Conservation (phyloP, 805 yeast genomes). For the Kodamaea fukazawae region DNA sequence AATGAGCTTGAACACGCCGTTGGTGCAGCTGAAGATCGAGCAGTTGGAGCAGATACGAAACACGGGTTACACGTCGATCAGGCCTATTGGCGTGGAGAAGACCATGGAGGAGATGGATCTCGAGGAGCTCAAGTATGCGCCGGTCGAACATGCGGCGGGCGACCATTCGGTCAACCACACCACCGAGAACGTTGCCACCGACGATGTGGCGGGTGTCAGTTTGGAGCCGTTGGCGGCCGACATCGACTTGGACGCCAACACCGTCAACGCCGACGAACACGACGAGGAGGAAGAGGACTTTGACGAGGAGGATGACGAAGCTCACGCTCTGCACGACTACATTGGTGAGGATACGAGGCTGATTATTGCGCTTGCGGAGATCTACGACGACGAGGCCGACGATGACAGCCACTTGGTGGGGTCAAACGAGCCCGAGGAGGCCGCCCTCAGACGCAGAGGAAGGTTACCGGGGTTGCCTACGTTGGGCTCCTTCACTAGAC, state of each 20-base stretch:
- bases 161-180: slow-evolving; percentile 21
- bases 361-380: slow-evolving; percentile 23
- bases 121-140: slow-evolving; percentile 16
- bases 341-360: slow-evolving; percentile 4
- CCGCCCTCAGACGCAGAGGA: slow-evolving; percentile 3
- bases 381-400: slow-evolving; percentile 18
- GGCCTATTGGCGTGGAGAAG: slow-evolving; percentile 39
- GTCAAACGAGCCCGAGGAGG: slow-evolving; percentile 6
- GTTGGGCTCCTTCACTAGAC: background rate
- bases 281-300: slow-evolving; percentile 18
- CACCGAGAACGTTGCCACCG: slow-evolving; percentile 20
- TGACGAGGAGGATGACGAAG: slow-evolving; percentile 13
- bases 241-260: slow-evolving; percentile 46
- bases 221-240: slow-evolving; percentile 9
- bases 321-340: background rate
- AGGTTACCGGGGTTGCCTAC: background rate
- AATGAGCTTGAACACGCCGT: slow-evolving; percentile 17
- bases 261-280: slow-evolving; percentile 41
- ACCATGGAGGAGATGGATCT: slow-evolving; percentile 40
- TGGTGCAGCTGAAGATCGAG: slow-evolving; percentile 19
- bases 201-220: background rate
- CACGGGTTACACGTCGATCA: slow-evolving; percentile 33
- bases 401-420: slow-evolving; percentile 20
- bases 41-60: slow-evolving; percentile 26
- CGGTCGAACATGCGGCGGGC: slow-evolving; percentile 14